These are phyloP conservation scores for Buxus sempervirens DNA, from an alignment of 164 flowering plant genomes.

Conservation along the genomic window DNA sequence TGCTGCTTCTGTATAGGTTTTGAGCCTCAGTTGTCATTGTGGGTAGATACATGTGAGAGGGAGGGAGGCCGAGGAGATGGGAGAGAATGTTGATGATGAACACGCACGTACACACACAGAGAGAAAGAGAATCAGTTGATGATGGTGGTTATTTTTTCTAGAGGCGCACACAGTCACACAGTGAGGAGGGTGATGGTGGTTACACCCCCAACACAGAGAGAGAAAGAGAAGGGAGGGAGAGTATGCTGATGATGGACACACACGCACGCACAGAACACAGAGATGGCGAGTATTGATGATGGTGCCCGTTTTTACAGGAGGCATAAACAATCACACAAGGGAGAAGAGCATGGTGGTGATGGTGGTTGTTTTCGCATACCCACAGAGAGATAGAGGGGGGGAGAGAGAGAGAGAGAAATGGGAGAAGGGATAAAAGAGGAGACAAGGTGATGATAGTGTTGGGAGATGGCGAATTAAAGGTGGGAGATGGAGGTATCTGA, in stretches of 20 bases:
- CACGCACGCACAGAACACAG: no score
- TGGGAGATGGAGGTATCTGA: slow-evolving; percentile 33
- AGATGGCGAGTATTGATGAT: no score
- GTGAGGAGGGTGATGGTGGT: background rate
- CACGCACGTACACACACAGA: no score
- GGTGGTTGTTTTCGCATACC: background rate
- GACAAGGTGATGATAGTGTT: slow-evolving; percentile 49
- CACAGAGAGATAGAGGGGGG: background rate
- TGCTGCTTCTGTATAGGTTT: slow-evolving; percentile 25
- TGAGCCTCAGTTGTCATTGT: slow-evolving; percentile 3
- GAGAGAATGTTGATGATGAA: background rate
- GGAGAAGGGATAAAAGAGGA: slow-evolving; percentile 22
- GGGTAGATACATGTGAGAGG: background rate
- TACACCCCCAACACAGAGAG: background rate
- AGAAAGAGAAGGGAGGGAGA: background rate
- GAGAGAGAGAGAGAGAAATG: background rate
- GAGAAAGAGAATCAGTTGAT: no score
- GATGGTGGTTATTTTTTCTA: background rate
- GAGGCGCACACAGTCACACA: background rate
- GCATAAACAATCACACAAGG: no score
- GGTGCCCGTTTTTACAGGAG: no score
- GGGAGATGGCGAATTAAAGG: slow-evolving; percentile 31
- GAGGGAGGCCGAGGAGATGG: background rate
- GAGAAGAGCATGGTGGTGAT: no score
- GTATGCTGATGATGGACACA: no score